Conservation (phyloP, 139 green algal species). For the Astrephomene gubernaculifera region DNA sequence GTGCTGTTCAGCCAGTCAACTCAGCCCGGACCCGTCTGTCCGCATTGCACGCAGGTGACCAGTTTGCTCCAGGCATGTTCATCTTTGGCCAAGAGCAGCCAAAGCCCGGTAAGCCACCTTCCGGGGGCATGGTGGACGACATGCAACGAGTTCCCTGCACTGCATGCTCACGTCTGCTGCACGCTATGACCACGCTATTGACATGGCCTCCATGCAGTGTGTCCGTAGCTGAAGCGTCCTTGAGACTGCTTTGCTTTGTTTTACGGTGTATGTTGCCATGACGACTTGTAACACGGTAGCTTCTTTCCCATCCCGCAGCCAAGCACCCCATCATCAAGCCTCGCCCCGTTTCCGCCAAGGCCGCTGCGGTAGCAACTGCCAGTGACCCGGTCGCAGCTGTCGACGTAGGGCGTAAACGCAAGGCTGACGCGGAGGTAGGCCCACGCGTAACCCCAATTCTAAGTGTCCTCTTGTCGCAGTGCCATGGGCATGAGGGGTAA, state of each 20-base stretch:
- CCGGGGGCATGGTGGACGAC: background rate
- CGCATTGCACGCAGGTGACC: background rate
- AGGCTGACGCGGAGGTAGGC: slow-evolving; percentile 10
- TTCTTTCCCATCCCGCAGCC: background rate
- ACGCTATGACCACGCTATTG: background rate
- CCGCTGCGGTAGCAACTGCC: background rate
- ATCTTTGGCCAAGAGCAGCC: slow-evolving; percentile 27
- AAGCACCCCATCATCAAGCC: background rate
- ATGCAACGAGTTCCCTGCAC: background rate
- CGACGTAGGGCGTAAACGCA: slow-evolving; percentile 14
- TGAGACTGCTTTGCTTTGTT: no score
- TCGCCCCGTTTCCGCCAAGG: background rate
- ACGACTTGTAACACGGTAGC: background rate
- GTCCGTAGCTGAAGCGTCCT: no score
- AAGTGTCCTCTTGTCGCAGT: background rate
- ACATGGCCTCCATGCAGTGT: no score
- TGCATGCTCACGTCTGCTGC: background rate
- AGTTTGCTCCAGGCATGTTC: background rate
- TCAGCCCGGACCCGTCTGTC: background rate
- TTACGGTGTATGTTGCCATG: background rate
- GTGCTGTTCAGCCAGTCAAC: background rate
- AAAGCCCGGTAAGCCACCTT: background rate
- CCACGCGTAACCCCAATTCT: background rate
- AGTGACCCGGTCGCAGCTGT: background rate
- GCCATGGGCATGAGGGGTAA: background rate